These are phyloP conservation scores for Iris pallida DNA, from an alignment of 116 monocot genomes.

Conservation along the genomic window DNA sequence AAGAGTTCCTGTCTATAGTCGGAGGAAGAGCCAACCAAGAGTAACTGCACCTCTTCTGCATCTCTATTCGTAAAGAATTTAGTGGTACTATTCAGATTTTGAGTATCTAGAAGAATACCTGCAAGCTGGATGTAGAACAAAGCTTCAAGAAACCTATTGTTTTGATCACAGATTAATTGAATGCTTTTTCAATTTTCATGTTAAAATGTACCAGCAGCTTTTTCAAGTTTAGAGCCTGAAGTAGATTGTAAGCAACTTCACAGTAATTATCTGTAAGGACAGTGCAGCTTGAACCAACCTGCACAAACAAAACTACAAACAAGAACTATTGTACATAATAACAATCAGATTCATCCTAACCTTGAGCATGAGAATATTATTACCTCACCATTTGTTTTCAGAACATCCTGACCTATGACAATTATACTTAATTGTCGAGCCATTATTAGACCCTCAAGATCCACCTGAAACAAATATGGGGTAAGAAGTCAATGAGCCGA, in stretches of 20 bases:
- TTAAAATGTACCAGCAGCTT: conserved; percentile 31
- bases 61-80: conserved; percentile 34
- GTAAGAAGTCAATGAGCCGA: background rate
- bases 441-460: conserved; percentile 47
- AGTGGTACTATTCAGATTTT: conserved; percentile 26
- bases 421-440: conserved; percentile 29
- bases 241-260: conserved; percentile 52
- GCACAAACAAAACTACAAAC: conserved; percentile 8
- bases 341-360: background rate
- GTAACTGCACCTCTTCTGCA: conserved; percentile 51
- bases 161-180: too few relatives aligned
- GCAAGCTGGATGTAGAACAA: conserved; percentile 36
- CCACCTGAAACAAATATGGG: conserved; percentile 22
- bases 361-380: conserved; percentile 4
- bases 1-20: conserved; percentile 35
- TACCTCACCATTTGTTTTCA: conserved; percentile 46
- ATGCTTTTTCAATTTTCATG: too few relatives aligned
- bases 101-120: conserved; percentile 52
- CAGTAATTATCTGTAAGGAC: conserved; percentile 53
- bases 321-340: background rate
- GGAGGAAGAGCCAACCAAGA: conserved; percentile 32
- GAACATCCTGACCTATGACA: conserved; percentile 51
- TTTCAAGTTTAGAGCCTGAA: conserved; percentile 34
- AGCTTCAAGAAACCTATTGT: background rate
- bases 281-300: conserved; percentile 56